Percentiles rank a stretch among this genome's conserved stretches.
phyloP scores from a whole-genome alignment of 2,329 filamentous ascomycete genomes.

The Colletotrichum musae region DNA sequence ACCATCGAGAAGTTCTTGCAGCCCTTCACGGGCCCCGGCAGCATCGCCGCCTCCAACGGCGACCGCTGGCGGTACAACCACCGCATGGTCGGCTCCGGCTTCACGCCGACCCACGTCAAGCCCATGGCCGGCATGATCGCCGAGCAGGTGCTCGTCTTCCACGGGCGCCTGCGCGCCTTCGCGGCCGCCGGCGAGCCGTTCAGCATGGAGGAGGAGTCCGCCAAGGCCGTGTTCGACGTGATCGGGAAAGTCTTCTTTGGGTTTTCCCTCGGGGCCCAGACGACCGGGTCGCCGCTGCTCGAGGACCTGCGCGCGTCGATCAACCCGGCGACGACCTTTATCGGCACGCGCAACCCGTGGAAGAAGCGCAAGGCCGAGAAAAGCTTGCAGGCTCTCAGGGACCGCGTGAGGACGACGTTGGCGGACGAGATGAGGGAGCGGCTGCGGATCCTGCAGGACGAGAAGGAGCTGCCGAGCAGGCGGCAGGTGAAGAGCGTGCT shows the following conservation, averaged over 20 bases:
- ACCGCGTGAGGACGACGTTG: slow-evolving; percentile 23
- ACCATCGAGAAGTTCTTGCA: slow-evolving; percentile 43
- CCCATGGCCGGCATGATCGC: slow-evolving; percentile 45
- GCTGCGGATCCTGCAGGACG: slow-evolving; percentile 28
- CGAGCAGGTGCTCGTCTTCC: slow-evolving; percentile 46
- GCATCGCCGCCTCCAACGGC: slow-evolving; percentile 47
- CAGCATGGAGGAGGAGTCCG: slow-evolving; percentile 44
- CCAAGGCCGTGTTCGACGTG: slow-evolving; percentile 46
- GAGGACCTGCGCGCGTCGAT: slow-evolving; percentile 40
- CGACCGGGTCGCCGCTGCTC: slow-evolving; percentile 37
- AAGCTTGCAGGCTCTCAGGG: slow-evolving; percentile 24
- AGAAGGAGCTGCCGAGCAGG: slow-evolving; percentile 41
- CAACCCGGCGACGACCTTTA: slow-evolving; percentile 32
- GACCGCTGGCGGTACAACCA: slow-evolving; percentile 49
- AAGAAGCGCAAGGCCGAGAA: slow-evolving; percentile 32
- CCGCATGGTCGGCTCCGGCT: slow-evolving; percentile 47
- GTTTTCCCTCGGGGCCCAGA: slow-evolving; percentile 43
- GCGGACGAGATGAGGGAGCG: slow-evolving; percentile 34
- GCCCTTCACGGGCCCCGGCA: slow-evolving; percentile 43
- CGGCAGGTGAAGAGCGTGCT: slow-evolving; percentile 43
- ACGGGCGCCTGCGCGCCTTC: slow-evolving; percentile 37
- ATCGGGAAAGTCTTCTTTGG: slow-evolving; percentile 45
- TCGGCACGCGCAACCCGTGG: slow-evolving; percentile 33
- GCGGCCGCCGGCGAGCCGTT: slow-evolving; percentile 41
- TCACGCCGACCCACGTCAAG: slow-evolving; percentile 46